These are phyloP conservation scores for Rhododendron molle DNA, from an alignment of 148 eudicot species.

Conservation along the genomic window DNA sequence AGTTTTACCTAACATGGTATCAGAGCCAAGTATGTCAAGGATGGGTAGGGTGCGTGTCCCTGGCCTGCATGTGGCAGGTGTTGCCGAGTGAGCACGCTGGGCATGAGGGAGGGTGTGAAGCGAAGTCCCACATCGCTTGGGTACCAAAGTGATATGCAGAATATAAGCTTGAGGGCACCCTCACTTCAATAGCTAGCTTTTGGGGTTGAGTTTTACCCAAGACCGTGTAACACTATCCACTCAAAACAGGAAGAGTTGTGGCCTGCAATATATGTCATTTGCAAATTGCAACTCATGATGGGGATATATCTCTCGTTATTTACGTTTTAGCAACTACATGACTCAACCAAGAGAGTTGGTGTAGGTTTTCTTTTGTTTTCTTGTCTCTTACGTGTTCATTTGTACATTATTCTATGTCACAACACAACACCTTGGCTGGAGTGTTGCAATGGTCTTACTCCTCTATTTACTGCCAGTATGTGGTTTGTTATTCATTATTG, in stretches of 20 bases:
- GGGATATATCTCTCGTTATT: background rate
- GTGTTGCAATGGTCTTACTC: background rate
- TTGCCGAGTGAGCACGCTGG: no score
- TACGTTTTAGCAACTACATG: background rate
- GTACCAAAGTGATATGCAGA: no score
- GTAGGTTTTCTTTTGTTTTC: background rate
- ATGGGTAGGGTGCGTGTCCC: no score
- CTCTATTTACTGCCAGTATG: background rate
- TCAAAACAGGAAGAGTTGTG: background rate
- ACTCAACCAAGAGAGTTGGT: background rate
- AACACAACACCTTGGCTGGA: background rate
- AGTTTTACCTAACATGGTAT: no score
- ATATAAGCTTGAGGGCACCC: no score
- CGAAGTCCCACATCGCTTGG: no score
- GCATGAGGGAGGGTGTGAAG: no score
- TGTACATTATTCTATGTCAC: background rate
- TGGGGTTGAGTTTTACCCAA: no score
- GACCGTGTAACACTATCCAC: background rate
- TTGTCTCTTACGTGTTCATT: background rate
- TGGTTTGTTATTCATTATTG: background rate
- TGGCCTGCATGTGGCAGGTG: no score
- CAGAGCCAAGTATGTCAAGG: no score
- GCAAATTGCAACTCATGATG: background rate
- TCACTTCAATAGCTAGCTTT: no score
- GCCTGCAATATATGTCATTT: background rate